Evolutionary conservation across 1,139 yeast species (phyloP).

Genomic region (Pneumocystis carinii): DNA sequence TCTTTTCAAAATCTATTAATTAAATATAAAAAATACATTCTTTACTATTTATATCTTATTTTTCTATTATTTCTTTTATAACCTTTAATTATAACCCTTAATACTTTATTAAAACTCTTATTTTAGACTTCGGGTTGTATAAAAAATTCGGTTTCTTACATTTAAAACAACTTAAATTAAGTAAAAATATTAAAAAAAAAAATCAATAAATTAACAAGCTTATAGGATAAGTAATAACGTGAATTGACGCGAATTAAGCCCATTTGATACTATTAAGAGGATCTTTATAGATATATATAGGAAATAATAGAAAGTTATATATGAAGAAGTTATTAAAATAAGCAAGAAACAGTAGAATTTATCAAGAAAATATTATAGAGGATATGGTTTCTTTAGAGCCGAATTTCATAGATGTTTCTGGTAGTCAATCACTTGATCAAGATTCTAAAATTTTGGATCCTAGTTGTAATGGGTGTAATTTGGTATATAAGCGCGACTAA

Average conservation of each 20-base stretch:
- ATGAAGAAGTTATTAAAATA: not conserved
- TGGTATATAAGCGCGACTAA: not conserved
- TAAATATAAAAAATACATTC: not conserved
- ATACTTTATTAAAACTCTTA: too few species aligned
- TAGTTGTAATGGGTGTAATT: constrained; percentile 1
- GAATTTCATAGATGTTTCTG: not conserved
- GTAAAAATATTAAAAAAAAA: too few species aligned
- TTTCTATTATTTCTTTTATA: too few species aligned
- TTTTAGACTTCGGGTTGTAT: too few species aligned
- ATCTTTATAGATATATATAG: not conserved
- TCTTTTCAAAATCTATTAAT: not conserved
- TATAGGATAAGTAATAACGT: not conserved
- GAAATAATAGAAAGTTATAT: not conserved
- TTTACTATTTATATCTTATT: too few species aligned
- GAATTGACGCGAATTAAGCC: not conserved
- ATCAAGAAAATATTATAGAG: not conserved
- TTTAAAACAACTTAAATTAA: too few species aligned
- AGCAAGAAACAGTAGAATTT: not conserved
- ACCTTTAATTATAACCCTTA: too few species aligned
- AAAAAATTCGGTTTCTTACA: too few species aligned
- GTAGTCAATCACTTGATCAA: not conserved
- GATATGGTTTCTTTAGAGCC: not conserved
- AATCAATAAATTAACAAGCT: not conserved
- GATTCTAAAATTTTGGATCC: not conserved
- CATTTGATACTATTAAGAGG: not conserved